A percentile compares a stretch with the other conserved stretches of the same genome.
These are phyloP conservation scores for Ascochyta pisi DNA, from an alignment of 2,329 filamentous ascomycete genomes.

Conservation along the genomic window DNA sequence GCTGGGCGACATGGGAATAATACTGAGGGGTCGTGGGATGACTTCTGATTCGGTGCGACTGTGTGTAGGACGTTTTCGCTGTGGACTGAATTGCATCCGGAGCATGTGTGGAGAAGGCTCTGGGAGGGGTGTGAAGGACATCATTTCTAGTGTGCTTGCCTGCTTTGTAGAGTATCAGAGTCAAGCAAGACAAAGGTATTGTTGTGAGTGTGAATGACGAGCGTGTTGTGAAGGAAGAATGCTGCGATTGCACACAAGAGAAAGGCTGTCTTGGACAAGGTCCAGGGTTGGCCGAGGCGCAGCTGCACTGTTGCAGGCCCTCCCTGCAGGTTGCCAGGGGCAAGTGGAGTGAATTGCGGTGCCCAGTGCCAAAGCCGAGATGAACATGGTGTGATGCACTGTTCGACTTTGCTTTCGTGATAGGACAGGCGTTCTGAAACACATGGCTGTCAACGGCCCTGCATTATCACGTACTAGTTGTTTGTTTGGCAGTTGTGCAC, in stretches of 20 bases:
- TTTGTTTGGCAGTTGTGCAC: slow-evolving; percentile 18
- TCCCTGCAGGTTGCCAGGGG: slow-evolving; percentile 30
- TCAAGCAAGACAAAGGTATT: slow-evolving; percentile 16
- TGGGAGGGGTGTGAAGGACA: slow-evolving; percentile 28
- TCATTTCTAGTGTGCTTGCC: slow-evolving; percentile 21
- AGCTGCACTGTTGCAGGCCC: slow-evolving; percentile 34
- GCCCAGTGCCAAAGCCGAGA: slow-evolving; percentile 13
- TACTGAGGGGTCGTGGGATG: slow-evolving; percentile 30
- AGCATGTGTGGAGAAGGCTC: slow-evolving; percentile 26
- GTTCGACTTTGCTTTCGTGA: slow-evolving; percentile 11
- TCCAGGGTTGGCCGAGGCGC: slow-evolving; percentile 20
- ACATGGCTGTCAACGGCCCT: slow-evolving; percentile 8
- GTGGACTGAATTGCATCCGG: slow-evolving; percentile 28
- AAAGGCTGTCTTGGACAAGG: slow-evolving; percentile 23
- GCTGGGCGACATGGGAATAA: slow-evolving; percentile 26
- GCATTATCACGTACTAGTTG: slow-evolving; percentile 11
- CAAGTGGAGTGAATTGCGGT: slow-evolving; percentile 12
- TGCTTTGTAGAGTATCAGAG: slow-evolving; percentile 5
- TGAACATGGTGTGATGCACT: slow-evolving; percentile 17
- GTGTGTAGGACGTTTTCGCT: slow-evolving; percentile 29
- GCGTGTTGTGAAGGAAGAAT: slow-evolving; percentile 20
- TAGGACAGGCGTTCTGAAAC: slow-evolving; percentile 15
- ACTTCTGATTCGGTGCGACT: slow-evolving; percentile 33
- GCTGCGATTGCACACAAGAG: slow-evolving; percentile 24
- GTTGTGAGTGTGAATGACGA: slow-evolving; percentile 12